A percentile compares a stretch with the other conserved stretches of the same genome.
Evolutionary conservation across 106 monocot species (phyloP).

Genomic region (Cymbidium sinense): DNA sequence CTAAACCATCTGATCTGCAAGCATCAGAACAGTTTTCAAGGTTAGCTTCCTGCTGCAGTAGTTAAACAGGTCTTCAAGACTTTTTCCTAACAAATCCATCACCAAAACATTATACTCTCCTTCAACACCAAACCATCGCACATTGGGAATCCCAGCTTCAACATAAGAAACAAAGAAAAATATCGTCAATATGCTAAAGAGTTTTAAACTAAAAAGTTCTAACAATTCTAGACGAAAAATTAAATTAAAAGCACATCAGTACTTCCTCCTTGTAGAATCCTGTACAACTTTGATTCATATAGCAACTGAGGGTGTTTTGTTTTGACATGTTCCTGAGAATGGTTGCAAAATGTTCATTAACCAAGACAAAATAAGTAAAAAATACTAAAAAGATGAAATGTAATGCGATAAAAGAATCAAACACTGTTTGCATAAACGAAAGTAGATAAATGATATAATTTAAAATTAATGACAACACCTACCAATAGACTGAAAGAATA

Average conservation of each 20-base stretch:
- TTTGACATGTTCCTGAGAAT: constrained; percentile 41
- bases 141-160: constrained; percentile 45
- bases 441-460: too few relatives aligned
- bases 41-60: constrained; percentile 43
- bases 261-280: constrained; percentile 54
- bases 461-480: too few relatives aligned
- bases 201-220: neutral
- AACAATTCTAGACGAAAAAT: neutral
- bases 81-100: constrained; percentile 50
- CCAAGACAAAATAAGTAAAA: too few relatives aligned
- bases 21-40: constrained; percentile 48
- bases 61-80: constrained; percentile 49
- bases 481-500: too few relatives aligned
- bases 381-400: too few relatives aligned
- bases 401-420: too few relatives aligned
- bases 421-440: too few relatives aligned
- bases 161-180: neutral
- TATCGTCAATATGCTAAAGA: neutral
- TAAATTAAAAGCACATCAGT: neutral
- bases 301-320: constrained; percentile 56
- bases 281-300: constrained; percentile 50
- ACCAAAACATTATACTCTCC: constrained; percentile 52
- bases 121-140: constrained; percentile 46
- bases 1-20: constrained; percentile 51
- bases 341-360: too few relatives aligned